These are phyloP conservation scores for Zea mays DNA, from an alignment of 176 grass and related monocot genomes.

Conservation along the genomic window Zm-B73-REFERENCE-NAM-5.0 NC_050104.1:157575501-157576000, in stretches of 20 bases:
- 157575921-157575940: neutral
- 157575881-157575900: neutral
- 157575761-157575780: neutral
- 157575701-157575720: constrained; percentile 91
- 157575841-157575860: neutral
- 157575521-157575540: neutral
- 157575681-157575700: constrained; percentile 81
- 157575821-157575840: constrained; percentile 19
- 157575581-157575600: too few species aligned
- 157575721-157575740: constrained; percentile 88
- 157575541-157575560: too few species aligned
- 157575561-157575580: too few species aligned
- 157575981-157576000: constrained; percentile 61
- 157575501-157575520: neutral
- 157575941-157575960: neutral
- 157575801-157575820: neutral
- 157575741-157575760: constrained; percentile 69
- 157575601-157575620: constrained; percentile 78
- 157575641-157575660: constrained; percentile 75
- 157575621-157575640: constrained; percentile 72
- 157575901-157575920: too few species aligned
- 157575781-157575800: too few species aligned
- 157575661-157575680: constrained; percentile 71
- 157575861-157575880: neutral
- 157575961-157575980: neutral